phyloP scores from a whole-genome alignment of 352 stramenopile species.

The Peronospora destructor region DNA sequence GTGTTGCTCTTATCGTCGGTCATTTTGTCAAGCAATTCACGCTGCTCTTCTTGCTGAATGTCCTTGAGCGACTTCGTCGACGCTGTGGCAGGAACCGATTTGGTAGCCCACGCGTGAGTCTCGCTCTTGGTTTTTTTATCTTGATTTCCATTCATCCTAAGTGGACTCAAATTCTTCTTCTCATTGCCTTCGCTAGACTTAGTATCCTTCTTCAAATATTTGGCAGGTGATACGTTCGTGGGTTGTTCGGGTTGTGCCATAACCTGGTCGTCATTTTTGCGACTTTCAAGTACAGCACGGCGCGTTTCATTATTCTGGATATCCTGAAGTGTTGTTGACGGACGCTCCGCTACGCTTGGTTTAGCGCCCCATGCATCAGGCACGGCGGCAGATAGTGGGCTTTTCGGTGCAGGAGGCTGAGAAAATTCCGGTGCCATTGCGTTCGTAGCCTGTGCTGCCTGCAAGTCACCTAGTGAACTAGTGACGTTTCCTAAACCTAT shows the following conservation, averaged over 20 bases:
- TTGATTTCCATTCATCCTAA: slow-evolving; percentile 32
- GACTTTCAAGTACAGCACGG: slow-evolving; percentile 19
- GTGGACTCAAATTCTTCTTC: slow-evolving; percentile 18
- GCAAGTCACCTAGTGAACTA: slow-evolving; percentile 3
- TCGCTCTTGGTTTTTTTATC: slow-evolving; percentile 19
- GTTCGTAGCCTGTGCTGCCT: slow-evolving; percentile 10
- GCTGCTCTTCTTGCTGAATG: slow-evolving; percentile 78
- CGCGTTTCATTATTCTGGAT: slow-evolving; percentile 47
- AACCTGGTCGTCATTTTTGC: slow-evolving; percentile 3
- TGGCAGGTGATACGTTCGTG: slow-evolving; percentile 13
- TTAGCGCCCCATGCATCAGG: slow-evolving; percentile 32
- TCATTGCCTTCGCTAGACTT: slow-evolving; percentile 13
- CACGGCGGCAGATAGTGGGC: slow-evolving; percentile 5
- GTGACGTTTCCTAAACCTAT: slow-evolving; percentile 13
- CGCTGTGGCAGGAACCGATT: slow-evolving; percentile 7
- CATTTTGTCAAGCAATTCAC: slow-evolving; percentile 54
- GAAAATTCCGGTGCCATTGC: slow-evolving; percentile 10
- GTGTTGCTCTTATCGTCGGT: slow-evolving; percentile 24
- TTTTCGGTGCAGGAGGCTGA: slow-evolving; percentile 14
- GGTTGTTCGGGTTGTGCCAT: slow-evolving; percentile 5
- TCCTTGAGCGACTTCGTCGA: slow-evolving; percentile 52
- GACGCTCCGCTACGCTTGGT: slow-evolving; percentile 14
- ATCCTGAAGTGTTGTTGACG: slow-evolving; percentile 28
- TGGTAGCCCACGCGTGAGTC: slow-evolving; percentile 37
- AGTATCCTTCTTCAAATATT: slow-evolving; percentile 12